Conservation (phyloP, 2,329 filamentous ascomycete genomes). For the Chaetothyriales sp. region DNA sequence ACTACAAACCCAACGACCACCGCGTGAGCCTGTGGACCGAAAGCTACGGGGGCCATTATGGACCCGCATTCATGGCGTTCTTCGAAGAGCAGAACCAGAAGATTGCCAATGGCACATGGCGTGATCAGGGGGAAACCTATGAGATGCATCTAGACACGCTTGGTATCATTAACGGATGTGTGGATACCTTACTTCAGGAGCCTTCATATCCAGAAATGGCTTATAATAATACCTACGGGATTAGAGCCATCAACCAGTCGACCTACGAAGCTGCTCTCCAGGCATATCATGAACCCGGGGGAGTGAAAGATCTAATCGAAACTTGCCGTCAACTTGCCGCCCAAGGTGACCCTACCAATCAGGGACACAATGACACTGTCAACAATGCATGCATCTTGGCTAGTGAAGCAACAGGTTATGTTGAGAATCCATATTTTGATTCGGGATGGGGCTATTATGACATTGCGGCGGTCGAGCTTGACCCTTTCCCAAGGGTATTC, state of each 20-base stretch:
- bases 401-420: no score
- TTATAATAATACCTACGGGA: conserved; percentile 39
- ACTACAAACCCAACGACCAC: conserved; percentile 41
- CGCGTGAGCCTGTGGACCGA: conserved; percentile 15
- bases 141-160: conserved; percentile 29
- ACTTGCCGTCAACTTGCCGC: conserved; percentile 32
- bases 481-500: conserved; percentile 35
- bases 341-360: conserved; percentile 31
- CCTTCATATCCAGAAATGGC: conserved; percentile 33
- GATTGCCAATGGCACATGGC: conserved; percentile 16
- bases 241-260: conserved; percentile 32
- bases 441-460: conserved; percentile 39
- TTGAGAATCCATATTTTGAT: conserved; percentile 29
- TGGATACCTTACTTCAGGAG: conserved; percentile 33
- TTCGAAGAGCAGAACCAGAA: conserved; percentile 20
- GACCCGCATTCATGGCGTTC: conserved; percentile 17
- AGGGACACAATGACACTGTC: conserved; percentile 22
- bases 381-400: conserved; percentile 27
- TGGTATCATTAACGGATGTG: conserved; percentile 36
- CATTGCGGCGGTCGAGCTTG: conserved; percentile 31
- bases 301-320: conserved; percentile 36
- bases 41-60: conserved; percentile 20
- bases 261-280: conserved; percentile 27
- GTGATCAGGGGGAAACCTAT: conserved; percentile 9
- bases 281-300: conserved; percentile 26